Evolutionary conservation across 208 protist genomes (phyloP).

Genomic region (Wallacemonas collosoma): DNA sequence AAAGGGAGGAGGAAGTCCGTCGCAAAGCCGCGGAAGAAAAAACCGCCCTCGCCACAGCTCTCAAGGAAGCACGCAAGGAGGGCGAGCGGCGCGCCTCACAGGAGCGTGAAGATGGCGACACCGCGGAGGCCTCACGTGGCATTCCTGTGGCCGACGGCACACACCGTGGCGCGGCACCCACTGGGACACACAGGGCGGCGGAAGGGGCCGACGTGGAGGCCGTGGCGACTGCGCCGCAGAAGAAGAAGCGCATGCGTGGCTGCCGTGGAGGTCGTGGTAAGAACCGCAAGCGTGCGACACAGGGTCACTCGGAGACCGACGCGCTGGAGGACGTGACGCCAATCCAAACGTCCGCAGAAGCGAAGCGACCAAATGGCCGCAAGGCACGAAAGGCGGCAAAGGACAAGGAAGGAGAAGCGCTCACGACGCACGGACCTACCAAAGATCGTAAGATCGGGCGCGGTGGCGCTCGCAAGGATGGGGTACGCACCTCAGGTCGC

Average conservation of each 20-base stretch:
- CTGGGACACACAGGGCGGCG: not conserved
- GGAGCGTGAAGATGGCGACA: not conserved
- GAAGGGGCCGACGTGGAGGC: not conserved
- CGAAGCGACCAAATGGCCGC: not conserved
- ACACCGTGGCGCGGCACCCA: not conserved
- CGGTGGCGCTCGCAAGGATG: not conserved
- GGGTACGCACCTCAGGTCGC: not conserved
- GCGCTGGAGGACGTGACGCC: not conserved
- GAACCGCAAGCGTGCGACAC: conserved; percentile 11
- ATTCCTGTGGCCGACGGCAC: not conserved
- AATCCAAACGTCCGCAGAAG: not conserved
- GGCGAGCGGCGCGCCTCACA: not conserved
- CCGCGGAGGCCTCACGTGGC: not conserved
- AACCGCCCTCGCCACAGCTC: not conserved
- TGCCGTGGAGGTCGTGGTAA: conserved; percentile 8
- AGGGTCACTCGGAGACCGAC: not conserved
- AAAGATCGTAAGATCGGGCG: not conserved
- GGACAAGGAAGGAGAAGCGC: too few species aligned
- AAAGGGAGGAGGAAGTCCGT: conserved; percentile 19
- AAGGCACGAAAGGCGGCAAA: too few species aligned
- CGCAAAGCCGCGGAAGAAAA: conserved; percentile 16
- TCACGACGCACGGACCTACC: too few species aligned
- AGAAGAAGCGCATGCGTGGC: conserved; percentile 13
- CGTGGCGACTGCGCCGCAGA: not conserved
- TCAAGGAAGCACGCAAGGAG: conserved; percentile 12